phyloP scores from a whole-genome alignment of 768 basidiomycete species.

The Trametopsis cervina region DNA sequence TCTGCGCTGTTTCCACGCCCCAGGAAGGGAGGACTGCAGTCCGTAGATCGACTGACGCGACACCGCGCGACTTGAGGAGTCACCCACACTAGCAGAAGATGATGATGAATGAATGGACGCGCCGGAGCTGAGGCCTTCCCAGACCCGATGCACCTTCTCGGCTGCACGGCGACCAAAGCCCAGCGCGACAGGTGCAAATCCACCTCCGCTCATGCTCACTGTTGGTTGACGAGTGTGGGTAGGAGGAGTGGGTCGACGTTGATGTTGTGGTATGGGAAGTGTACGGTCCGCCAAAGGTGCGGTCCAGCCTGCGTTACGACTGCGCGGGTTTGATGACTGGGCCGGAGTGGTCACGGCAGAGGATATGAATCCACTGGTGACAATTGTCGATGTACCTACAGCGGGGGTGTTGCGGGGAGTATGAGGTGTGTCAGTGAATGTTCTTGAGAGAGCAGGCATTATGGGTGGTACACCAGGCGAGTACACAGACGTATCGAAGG shows the following conservation, averaged over 20 bases:
- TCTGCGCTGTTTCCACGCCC: slow-evolving; percentile 30
- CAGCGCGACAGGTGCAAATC: slow-evolving; percentile 57
- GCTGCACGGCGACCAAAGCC: slow-evolving; percentile 63
- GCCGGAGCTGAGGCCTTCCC: slow-evolving; percentile 40
- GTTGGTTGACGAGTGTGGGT: slow-evolving; percentile 1
- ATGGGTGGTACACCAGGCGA: slow-evolving; percentile 1
- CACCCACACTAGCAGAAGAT: slow-evolving; percentile 35
- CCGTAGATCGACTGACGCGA: slow-evolving; percentile 20
- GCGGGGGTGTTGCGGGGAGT: slow-evolving; percentile 22
- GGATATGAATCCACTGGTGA: slow-evolving; percentile 36
- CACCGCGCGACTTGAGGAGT: slow-evolving; percentile 30
- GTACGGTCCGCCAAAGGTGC: slow-evolving; percentile 14
- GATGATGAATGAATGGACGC: slow-evolving; percentile 33
- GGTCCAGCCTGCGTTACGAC: slow-evolving; percentile 42
- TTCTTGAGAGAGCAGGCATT: not conserved
- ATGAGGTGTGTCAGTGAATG: not conserved
- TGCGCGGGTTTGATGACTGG: slow-evolving; percentile 35
- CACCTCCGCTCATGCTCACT: slow-evolving; percentile 54
- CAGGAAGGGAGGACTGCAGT: slow-evolving; percentile 8
- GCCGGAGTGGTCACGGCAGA: slow-evolving; percentile 23
- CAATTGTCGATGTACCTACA: slow-evolving; percentile 21
- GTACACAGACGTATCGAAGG: slow-evolving; percentile 6
- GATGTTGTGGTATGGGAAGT: slow-evolving; percentile 14
- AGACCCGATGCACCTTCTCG: slow-evolving; percentile 67
- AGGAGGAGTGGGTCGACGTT: slow-evolving; percentile 12